Conservation (phyloP, 164 flowering plant genomes). For the Euptelea pleiosperma region DNA sequence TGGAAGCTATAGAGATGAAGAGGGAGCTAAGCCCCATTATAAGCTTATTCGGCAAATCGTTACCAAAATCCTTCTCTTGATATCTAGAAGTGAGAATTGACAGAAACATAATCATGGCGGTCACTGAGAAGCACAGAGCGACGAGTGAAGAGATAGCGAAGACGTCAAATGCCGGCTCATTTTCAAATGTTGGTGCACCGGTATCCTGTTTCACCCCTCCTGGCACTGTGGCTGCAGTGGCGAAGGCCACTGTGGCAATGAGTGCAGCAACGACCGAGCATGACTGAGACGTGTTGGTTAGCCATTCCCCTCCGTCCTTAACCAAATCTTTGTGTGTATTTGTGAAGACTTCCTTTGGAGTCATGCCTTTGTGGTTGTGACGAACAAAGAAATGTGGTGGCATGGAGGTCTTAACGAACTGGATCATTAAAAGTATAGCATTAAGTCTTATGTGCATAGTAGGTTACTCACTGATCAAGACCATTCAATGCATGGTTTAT, state of each 20-base stretch:
- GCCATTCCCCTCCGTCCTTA: constrained; percentile 21
- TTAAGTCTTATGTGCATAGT: too few species aligned
- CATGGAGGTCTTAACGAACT: constrained; percentile 20
- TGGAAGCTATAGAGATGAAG: constrained; percentile 23
- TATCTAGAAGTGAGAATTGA: constrained; percentile 25
- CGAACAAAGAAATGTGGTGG: constrained; percentile 13
- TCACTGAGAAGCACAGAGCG: constrained; percentile 26
- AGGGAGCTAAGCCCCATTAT: constrained; percentile 22
- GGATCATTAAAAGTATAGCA: constrained; percentile 3
- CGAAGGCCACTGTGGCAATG: constrained; percentile 30
- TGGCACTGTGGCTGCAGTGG: constrained; percentile 27
- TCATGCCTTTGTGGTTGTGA: constrained; percentile 13
- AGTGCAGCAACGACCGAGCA: constrained; percentile 23
- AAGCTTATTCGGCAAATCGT: constrained; percentile 13
- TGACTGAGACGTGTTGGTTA: constrained; percentile 24
- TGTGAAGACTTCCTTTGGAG: constrained; percentile 24
- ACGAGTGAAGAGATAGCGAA: constrained; percentile 25
- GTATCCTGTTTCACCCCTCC: constrained; percentile 12
- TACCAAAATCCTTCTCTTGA: constrained; percentile 17
- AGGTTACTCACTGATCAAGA: too few species aligned
- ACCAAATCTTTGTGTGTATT: constrained; percentile 17
- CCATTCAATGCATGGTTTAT: too few species aligned
- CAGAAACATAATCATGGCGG: constrained; percentile 22
- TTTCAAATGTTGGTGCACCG: constrained; percentile 19
- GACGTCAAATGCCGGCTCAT: constrained; percentile 14